A percentile compares a stretch with the other conserved stretches of the same genome.
Conservation (phyloP, 257 asterid genomes). For the Euphrasia confusa region DNA sequence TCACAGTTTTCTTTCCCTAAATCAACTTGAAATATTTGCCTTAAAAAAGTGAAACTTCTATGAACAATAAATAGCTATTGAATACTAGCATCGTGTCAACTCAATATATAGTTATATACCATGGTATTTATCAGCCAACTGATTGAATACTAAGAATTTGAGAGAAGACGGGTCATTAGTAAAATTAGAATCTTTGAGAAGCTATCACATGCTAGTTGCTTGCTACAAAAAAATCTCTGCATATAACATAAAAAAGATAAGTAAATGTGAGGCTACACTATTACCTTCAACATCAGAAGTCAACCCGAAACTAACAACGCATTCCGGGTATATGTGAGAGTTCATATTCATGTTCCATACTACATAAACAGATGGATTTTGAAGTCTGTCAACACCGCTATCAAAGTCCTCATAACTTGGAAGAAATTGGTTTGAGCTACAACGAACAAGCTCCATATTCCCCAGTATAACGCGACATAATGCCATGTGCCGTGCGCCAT, state of each 20-base stretch:
- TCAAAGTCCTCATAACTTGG: slow-evolving; percentile 88
- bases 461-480: slow-evolving; percentile 49
- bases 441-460: slow-evolving; percentile 60
- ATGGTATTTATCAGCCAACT: neutral
- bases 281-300: slow-evolving; percentile 50
- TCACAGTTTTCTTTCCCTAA: neutral
- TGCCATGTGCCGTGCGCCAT: slow-evolving; percentile 7
- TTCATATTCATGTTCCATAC: slow-evolving; percentile 83
- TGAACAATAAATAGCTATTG: neutral
- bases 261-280: slow-evolving; percentile 8
- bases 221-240: slow-evolving; percentile 1
- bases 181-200: neutral
- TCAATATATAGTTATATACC: neutral
- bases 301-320: slow-evolving; percentile 70
- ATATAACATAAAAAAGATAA: neutral
- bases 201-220: neutral
- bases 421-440: slow-evolving; percentile 75
- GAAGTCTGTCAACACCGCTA: slow-evolving; percentile 81
- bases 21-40: neutral
- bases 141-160: no score
- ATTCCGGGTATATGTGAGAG: slow-evolving; percentile 85
- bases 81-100: neutral
- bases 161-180: neutral
- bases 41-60: neutral
- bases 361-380: slow-evolving; percentile 55